Evolutionary conservation across 768 basidiomycete genomes (phyloP).

Genomic region (Kwoniella dejecticola): DNA sequence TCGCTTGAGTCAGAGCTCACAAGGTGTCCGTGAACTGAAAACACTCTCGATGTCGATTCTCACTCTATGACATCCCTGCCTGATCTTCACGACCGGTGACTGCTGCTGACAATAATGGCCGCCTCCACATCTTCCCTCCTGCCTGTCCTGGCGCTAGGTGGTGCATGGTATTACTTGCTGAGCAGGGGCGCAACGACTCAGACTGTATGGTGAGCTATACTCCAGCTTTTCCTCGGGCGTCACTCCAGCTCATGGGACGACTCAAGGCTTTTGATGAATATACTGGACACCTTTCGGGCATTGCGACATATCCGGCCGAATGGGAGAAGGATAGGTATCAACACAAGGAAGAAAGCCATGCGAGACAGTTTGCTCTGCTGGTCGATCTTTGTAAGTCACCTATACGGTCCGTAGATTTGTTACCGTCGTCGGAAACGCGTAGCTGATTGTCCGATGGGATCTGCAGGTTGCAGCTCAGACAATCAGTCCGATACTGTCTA

Average conservation of each 20-base stretch:
- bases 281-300: slow-evolving; percentile 42
- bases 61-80: too few species aligned
- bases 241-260: not conserved
- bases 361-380: slow-evolving; percentile 32
- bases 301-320: slow-evolving; percentile 30
- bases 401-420: not conserved
- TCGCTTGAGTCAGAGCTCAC: too few species aligned
- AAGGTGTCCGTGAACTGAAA: too few species aligned
- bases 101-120: not conserved
- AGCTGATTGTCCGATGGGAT: not conserved
- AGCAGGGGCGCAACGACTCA: slow-evolving; percentile 10
- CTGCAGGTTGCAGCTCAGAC: slow-evolving; percentile 9
- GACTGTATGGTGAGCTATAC: slow-evolving; percentile 26
- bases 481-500: slow-evolving; percentile 4
- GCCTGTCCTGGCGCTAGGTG: slow-evolving; percentile 16
- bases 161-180: slow-evolving; percentile 22
- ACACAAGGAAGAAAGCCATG: slow-evolving; percentile 37
- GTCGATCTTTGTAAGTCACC: slow-evolving; percentile 38
- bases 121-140: slow-evolving; percentile 17
- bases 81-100: too few species aligned
- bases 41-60: too few species aligned
- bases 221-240: not conserved
- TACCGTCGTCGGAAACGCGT: too few species aligned
- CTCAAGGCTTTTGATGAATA: slow-evolving; percentile 30
- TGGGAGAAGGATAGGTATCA: slow-evolving; percentile 35